phyloP scores from a whole-genome alignment of 495 filamentous ascomycete genomes.

The Pyrenula massariospora region DNA sequence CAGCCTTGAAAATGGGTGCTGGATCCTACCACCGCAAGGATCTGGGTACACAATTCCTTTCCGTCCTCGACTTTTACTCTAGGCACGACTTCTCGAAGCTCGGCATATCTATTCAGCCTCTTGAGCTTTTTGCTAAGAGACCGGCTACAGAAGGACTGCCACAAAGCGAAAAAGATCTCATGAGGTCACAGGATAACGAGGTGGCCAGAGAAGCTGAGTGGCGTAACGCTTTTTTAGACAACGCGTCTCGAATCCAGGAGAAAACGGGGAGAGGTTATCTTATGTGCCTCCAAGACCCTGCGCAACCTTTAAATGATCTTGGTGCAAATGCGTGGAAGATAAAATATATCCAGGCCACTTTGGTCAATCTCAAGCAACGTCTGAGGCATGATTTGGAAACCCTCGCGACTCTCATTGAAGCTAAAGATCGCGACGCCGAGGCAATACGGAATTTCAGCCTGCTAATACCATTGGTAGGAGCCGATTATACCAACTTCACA shows the following conservation, averaged over 20 bases:
- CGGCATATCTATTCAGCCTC: slow-evolving; percentile 41
- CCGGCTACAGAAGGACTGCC: background rate
- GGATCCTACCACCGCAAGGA: slow-evolving; percentile 17
- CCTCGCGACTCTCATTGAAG: background rate
- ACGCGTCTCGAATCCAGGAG: background rate
- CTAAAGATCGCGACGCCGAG: background rate
- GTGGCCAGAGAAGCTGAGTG: slow-evolving; percentile 1
- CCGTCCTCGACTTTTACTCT: slow-evolving; percentile 37
- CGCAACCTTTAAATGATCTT: slow-evolving; percentile 42
- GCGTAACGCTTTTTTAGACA: background rate
- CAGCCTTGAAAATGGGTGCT: slow-evolving; percentile 32
- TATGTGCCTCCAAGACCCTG: slow-evolving; percentile 50
- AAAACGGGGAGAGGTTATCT: slow-evolving; percentile 20
- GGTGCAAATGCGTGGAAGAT: slow-evolving; percentile 14
- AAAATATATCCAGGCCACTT: background rate
- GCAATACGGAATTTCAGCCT: background rate
- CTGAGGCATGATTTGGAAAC: background rate
- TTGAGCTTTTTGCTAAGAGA: slow-evolving; percentile 23
- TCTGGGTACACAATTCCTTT: slow-evolving; percentile 30
- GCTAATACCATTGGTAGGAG: background rate
- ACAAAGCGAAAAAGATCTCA: background rate
- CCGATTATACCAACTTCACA: background rate
- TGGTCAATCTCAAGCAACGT: background rate
- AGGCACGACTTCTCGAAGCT: slow-evolving; percentile 27
- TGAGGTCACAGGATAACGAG: background rate